Percentiles rank a stretch among this genome's conserved stretches.
phyloP scores from a whole-genome alignment of 148 eudicot species.

The Cornus controversa region DNA sequence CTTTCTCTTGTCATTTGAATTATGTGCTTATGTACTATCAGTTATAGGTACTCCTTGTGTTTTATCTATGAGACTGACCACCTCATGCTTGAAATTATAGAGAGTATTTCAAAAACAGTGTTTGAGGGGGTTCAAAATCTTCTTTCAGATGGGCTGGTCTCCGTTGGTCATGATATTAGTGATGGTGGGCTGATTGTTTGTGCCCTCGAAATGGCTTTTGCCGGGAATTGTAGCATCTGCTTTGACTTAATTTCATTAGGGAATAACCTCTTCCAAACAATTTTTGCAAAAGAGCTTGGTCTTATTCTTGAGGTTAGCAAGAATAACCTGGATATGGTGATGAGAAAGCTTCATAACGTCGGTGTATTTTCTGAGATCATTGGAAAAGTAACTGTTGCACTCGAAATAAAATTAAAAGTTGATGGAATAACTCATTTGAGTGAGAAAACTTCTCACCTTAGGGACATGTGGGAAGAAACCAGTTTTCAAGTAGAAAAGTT shows the following conservation, averaged over 20 bases:
- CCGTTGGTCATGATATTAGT: conserved; percentile 91
- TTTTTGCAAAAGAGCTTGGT: conserved; percentile 91
- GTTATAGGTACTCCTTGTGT: no score
- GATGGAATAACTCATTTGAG: conserved; percentile 61
- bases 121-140: conserved; percentile 75
- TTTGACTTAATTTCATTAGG: conserved; percentile 53
- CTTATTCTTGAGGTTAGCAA: conserved; percentile 71
- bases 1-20: no score
- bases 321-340: conserved; percentile 38
- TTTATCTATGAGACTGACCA: no score
- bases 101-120: no score
- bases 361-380: conserved; percentile 58
- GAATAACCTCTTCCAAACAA: conserved; percentile 45
- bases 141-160: conserved; percentile 51
- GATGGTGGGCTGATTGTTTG: conserved; percentile 80
- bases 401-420: conserved; percentile 53
- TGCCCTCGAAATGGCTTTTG: conserved; percentile 87
- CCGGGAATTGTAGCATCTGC: conserved; percentile 78
- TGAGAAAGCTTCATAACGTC: conserved; percentile 33
- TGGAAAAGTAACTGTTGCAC: conserved; percentile 58
- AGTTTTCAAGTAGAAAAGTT: conserved; percentile 74
- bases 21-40: no score
- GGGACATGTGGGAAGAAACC: conserved; percentile 96
- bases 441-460: conserved; percentile 51
- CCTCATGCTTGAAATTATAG: no score